Conservation (phyloP, 306 rosid genomes). For the Cucumis melo region DNA sequence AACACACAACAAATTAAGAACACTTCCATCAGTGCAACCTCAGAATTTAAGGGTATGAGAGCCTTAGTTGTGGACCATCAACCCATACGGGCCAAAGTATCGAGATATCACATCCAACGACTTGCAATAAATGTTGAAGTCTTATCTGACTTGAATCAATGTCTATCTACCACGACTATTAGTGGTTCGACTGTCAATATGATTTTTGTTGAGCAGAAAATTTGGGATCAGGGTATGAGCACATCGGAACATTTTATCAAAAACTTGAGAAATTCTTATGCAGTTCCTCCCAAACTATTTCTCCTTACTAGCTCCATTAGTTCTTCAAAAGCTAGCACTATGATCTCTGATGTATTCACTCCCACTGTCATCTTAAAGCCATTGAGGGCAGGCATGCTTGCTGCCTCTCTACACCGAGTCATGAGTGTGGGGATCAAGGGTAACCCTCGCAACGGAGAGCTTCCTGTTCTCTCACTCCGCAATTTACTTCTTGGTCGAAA, state of each 20-base stretch:
- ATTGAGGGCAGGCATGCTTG: conserved; percentile 83
- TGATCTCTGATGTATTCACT: conserved; percentile 16
- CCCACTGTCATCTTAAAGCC: conserved; percentile 66
- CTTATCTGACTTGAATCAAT: conserved; percentile 51
- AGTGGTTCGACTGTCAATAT: conserved; percentile 31
- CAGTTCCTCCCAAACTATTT: conserved; percentile 54
- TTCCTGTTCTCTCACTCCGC: conserved; percentile 49
- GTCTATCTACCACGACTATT: conserved; percentile 27
- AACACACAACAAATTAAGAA: conserved; percentile 36
- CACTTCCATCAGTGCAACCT: conserved; percentile 40
- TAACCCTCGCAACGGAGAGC: conserved; percentile 56
- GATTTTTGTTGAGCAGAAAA: conserved; percentile 68
- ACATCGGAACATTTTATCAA: conserved; percentile 31
- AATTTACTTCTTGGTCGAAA: conserved; percentile 66
- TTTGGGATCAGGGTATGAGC: conserved; percentile 58
- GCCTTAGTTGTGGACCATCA: conserved; percentile 66
- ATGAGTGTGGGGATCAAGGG: conserved; percentile 63
- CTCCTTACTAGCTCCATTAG: conserved; percentile 50
- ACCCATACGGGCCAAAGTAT: conserved; percentile 67
- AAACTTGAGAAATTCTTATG: conserved; percentile 22
- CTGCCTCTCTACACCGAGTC: conserved; percentile 67
- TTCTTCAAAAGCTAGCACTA: conserved; percentile 24
- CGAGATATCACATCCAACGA: conserved; percentile 77
- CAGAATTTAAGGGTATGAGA: conserved; percentile 64
- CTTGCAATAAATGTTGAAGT: conserved; percentile 70